Percentiles rank a stretch among this genome's conserved stretches.
Evolutionary conservation across 2,329 filamentous ascomycete species (phyloP).

Genomic region (Fusarium caatingaense): DNA sequence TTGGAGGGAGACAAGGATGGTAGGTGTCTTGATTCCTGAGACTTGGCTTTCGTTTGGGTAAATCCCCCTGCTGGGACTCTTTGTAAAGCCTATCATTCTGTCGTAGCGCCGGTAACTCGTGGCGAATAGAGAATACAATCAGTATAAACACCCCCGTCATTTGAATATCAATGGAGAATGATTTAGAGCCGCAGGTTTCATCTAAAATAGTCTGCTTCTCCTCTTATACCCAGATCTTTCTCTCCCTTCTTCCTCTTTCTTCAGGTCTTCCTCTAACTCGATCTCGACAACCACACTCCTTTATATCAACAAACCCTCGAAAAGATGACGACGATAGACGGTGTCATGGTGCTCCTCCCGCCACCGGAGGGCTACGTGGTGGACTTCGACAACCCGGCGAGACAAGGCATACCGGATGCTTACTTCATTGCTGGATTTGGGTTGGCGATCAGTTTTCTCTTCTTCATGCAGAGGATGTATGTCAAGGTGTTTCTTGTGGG

Average conservation of each 20-base stretch:
- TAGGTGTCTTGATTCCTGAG: background rate
- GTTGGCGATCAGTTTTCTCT: slow-evolving; percentile 34
- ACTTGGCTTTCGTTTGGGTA: background rate
- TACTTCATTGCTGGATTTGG: slow-evolving; percentile 41
- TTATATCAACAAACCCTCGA: background rate
- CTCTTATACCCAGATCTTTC: background rate
- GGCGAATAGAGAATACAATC: background rate
- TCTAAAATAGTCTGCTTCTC: slow-evolving; percentile 6
- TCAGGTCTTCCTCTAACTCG: background rate
- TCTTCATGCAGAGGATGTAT: slow-evolving; percentile 46
- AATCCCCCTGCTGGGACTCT: background rate
- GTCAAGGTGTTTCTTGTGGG: slow-evolving; percentile 40
- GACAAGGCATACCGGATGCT: slow-evolving; percentile 37
- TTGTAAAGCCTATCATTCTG: background rate
- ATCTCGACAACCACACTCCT: background rate
- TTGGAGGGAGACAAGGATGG: background rate
- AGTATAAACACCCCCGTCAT: background rate
- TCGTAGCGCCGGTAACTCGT: background rate
- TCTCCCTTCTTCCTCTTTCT: background rate
- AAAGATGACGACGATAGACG: slow-evolving; percentile 36
- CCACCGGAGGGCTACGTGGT: slow-evolving; percentile 50
- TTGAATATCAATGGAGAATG: background rate
- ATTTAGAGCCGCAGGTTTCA: background rate
- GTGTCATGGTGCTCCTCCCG: slow-evolving; percentile 26
- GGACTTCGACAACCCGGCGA: slow-evolving; percentile 50